phyloP scores from a whole-genome alignment of 345 rosid species.

The Luvunga scandens region DNA sequence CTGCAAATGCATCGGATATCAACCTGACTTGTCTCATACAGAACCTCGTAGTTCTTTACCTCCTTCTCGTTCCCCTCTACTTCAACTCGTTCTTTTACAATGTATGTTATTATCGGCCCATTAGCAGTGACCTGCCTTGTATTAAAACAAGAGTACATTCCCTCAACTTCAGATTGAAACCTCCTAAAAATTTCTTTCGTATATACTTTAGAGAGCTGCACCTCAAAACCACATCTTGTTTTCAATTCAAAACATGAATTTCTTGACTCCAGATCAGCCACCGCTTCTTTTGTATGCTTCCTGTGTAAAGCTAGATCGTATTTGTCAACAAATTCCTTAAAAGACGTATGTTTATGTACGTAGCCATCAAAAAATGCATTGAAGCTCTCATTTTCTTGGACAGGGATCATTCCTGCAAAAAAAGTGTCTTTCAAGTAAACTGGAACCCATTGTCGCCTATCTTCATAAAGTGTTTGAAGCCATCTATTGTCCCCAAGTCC shows the following conservation, averaged over 20 bases:
- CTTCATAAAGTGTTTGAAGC: slow-evolving; percentile 48
- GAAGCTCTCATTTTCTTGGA: slow-evolving; percentile 43
- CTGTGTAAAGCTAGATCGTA: slow-evolving; percentile 49
- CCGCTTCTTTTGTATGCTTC: slow-evolving; percentile 50
- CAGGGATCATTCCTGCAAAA: slow-evolving; percentile 51
- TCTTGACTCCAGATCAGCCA: slow-evolving; percentile 42
- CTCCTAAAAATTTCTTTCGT: slow-evolving; percentile 38
- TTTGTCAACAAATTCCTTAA: slow-evolving; percentile 55
- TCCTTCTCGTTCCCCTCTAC: slow-evolving; percentile 38
- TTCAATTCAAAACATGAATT: slow-evolving; percentile 38
- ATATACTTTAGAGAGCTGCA: slow-evolving; percentile 45
- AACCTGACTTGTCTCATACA: slow-evolving; percentile 40
- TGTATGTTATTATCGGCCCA: slow-evolving; percentile 41
- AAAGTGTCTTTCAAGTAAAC: slow-evolving; percentile 50
- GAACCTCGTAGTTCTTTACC: slow-evolving; percentile 42
- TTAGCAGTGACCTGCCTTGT: slow-evolving; percentile 40
- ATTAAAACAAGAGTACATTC: slow-evolving; percentile 53
- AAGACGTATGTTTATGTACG: slow-evolving; percentile 56
- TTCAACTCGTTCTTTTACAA: slow-evolving; percentile 50
- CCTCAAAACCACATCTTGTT: slow-evolving; percentile 47
- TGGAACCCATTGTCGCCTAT: slow-evolving; percentile 49
- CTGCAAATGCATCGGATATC: slow-evolving; percentile 62
- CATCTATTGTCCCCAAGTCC: slow-evolving; percentile 48
- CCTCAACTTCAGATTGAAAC: slow-evolving; percentile 57
- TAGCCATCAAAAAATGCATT: slow-evolving; percentile 58